These are phyloP conservation scores for Lunasporangiospora selenospora DNA, from an alignment of 192 early-diverging fungal species.

Conservation along the genomic window DNA sequence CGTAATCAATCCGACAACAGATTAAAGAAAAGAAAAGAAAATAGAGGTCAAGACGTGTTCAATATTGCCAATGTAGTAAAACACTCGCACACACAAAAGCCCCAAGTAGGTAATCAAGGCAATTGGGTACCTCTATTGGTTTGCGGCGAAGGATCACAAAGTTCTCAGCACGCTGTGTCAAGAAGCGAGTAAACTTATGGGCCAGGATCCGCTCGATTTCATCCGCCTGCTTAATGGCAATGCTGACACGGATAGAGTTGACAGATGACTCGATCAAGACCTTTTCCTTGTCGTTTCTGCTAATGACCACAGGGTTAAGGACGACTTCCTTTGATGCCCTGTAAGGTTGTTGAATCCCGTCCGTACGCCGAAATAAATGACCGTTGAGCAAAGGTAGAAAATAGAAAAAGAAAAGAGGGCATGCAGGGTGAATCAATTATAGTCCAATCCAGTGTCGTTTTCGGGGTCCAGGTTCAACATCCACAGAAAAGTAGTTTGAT, in stretches of 20 bases:
- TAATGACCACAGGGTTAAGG: conserved; percentile 85
- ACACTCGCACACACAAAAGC: not conserved
- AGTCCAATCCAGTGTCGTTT: no score
- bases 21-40: conserved; percentile 1
- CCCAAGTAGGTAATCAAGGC: no score
- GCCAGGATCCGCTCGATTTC: conserved; percentile 94
- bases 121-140: conserved; percentile 87
- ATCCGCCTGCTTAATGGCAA: conserved; percentile 98
- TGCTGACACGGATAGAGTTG: conserved; percentile 93
- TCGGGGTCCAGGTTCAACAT: no score
- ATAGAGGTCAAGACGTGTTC: not conserved
- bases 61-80: not conserved
- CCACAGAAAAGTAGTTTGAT: no score
- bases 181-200: conserved; percentile 97
- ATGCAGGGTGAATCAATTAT: no score
- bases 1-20: no score
- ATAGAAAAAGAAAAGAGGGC: conserved; percentile 3
- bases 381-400: not conserved
- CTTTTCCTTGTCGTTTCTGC: conserved; percentile 90
- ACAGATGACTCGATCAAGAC: conserved; percentile 93
- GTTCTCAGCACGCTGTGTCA: conserved; percentile 96
- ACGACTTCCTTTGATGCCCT: conserved; percentile 84
- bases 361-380: no score
- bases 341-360: no score
- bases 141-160: conserved; percentile 94